These are phyloP conservation scores for Aspergillus fijiensis DNA, from an alignment of 2,329 filamentous ascomycete species.

Conservation along the genomic window DNA sequence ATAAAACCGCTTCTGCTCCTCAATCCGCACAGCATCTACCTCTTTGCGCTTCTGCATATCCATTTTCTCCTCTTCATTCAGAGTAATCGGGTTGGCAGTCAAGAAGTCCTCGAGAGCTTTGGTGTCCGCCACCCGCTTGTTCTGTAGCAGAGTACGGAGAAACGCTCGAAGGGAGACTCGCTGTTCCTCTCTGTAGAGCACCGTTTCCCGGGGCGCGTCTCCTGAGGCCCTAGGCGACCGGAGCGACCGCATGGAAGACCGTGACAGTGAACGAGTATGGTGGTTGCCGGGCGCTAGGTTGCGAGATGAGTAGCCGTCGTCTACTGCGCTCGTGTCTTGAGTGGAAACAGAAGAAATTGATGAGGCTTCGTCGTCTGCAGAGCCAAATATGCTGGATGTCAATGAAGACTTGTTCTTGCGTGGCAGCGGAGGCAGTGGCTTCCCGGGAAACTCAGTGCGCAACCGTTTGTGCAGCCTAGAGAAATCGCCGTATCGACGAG, in stretches of 20 bases:
- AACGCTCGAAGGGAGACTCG: conserved; percentile 89
- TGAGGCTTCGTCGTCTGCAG: conserved; percentile 68
- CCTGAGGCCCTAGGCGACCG: conserved; percentile 37
- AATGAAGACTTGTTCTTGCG: conserved; percentile 87
- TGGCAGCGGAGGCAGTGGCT: conserved; percentile 80
- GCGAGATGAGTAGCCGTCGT: conserved; percentile 36
- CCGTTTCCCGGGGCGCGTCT: conserved; percentile 50
- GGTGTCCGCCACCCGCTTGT: conserved; percentile 78
- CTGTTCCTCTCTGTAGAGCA: conserved; percentile 82
- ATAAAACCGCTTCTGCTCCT: conserved; percentile 92
- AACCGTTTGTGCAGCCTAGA: conserved; percentile 73
- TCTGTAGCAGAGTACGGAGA: conserved; percentile 79
- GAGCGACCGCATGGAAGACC: conserved; percentile 29
- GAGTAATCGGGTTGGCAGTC: conserved; percentile 66
- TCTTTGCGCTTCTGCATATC: conserved; percentile 78
- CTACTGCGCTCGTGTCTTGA: conserved; percentile 51
- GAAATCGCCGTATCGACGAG: conserved; percentile 87
- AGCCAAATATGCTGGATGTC: conserved; percentile 59
- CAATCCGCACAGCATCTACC: conserved; percentile 82
- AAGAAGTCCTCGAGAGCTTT: conserved; percentile 84
- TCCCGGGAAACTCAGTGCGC: conserved; percentile 83
- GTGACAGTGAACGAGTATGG: conserved; percentile 29
- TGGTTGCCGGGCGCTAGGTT: conserved; percentile 32
- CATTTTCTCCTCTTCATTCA: conserved; percentile 77
- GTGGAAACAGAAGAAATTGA: conserved; percentile 81